Evolutionary conservation across 768 basidiomycete species (phyloP).

Genomic region (Mycena chlorophos): DNA sequence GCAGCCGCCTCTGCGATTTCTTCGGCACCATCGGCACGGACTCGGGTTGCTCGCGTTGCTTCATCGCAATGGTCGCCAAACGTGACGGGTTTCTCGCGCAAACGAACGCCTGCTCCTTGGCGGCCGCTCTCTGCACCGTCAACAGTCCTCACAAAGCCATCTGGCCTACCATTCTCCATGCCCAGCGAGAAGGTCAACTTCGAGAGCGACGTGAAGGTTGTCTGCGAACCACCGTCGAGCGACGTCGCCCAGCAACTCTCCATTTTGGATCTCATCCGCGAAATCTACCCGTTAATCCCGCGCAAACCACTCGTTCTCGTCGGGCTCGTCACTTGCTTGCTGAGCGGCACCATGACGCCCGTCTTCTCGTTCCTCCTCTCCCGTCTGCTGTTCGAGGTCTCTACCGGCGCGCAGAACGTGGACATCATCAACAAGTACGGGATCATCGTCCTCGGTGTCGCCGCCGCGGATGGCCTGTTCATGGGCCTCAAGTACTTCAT

Average conservation of each 20-base stretch:
- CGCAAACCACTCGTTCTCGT: slow-evolving; percentile 67
- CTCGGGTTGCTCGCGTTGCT: slow-evolving; percentile 15
- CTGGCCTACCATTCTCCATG: slow-evolving; percentile 70
- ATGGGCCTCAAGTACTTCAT: slow-evolving; percentile 75
- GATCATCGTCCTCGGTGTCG: slow-evolving; percentile 69
- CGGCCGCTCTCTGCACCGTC: slow-evolving; percentile 26
- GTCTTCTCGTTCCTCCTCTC: slow-evolving; percentile 91
- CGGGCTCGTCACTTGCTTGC: slow-evolving; percentile 67
- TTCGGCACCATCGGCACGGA: slow-evolving; percentile 15
- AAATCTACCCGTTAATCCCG: slow-evolving; percentile 71
- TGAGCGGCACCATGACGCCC: slow-evolving; percentile 85
- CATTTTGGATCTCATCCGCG: slow-evolving; percentile 51
- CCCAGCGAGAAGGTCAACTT: slow-evolving; percentile 28
- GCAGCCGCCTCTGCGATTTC: not conserved
- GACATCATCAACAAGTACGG: slow-evolving; percentile 68
- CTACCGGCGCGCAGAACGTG: slow-evolving; percentile 64
- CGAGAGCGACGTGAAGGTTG: slow-evolving; percentile 23
- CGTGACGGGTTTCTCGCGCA: slow-evolving; percentile 6
- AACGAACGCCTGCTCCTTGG: slow-evolving; percentile 21
- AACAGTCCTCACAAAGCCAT: slow-evolving; percentile 37
- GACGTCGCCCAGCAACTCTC: slow-evolving; percentile 28
- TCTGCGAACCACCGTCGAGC: slow-evolving; percentile 2
- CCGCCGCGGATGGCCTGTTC: slow-evolving; percentile 73
- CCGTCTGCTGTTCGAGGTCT: slow-evolving; percentile 73
- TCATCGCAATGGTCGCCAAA: slow-evolving; percentile 6